Conservation (phyloP, 305 asterid genomes). For the Fraxinus albicans region DNA sequence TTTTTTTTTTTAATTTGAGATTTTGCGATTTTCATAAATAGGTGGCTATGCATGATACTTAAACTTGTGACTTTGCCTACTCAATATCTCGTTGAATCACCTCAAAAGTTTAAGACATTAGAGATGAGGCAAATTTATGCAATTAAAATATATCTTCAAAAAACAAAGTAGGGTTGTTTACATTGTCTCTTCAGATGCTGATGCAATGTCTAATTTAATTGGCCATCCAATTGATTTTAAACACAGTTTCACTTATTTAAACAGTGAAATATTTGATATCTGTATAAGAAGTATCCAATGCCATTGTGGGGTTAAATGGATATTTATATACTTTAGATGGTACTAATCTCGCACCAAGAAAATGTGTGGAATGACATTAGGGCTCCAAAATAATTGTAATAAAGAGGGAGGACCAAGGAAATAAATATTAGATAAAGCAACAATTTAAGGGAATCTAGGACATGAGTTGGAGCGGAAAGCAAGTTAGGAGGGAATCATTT, state of each 20-base stretch:
- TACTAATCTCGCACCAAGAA: neutral
- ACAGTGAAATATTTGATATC: neutral
- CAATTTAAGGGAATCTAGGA: neutral
- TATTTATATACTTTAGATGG: neutral
- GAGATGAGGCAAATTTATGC: neutral
- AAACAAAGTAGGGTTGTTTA: neutral
- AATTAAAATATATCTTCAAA: neutral
- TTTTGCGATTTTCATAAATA: neutral
- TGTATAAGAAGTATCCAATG: neutral
- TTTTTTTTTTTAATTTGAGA: neutral
- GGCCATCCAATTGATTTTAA: neutral
- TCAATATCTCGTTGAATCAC: neutral
- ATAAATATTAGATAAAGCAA: neutral
- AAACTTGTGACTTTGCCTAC: neutral
- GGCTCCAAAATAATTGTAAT: neutral
- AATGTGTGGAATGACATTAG: neutral
- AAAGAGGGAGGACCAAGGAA: neutral
- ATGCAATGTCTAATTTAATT: too few species aligned
- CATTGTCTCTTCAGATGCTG: neutral
- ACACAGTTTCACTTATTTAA: neutral
- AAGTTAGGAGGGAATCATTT: neutral
- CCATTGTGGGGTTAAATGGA: neutral
- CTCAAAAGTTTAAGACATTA: neutral
- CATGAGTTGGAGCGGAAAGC: neutral
- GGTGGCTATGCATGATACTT: neutral